These are phyloP conservation scores for Adansonia rubrostipa DNA, from an alignment of 441 rosid species.

Conservation along the genomic window DNA sequence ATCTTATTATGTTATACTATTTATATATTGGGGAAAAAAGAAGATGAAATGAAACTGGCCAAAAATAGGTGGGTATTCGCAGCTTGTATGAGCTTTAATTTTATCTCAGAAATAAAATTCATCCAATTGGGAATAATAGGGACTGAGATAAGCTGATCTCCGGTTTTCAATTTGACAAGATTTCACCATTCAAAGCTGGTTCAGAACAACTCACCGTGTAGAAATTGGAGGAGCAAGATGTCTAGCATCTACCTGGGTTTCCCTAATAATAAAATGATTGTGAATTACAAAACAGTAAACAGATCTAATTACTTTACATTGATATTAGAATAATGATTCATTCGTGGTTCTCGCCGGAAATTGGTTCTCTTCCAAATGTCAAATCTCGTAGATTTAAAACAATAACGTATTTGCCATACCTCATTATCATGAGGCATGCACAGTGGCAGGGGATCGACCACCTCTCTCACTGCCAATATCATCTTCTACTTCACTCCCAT, in stretches of 20 bases:
- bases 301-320: constrained; percentile 40
- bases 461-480: constrained; percentile 69
- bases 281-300: constrained; percentile 36
- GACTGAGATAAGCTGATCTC: neutral
- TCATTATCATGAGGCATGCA: constrained; percentile 62
- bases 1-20: no score
- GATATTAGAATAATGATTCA: constrained; percentile 23
- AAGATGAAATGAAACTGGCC: constrained; percentile 3
- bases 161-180: constrained; percentile 2
- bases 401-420: constrained; percentile 23
- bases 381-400: constrained; percentile 26
- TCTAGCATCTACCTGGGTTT: constrained; percentile 31
- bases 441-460: constrained; percentile 62
- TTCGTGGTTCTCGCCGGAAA: constrained; percentile 30
- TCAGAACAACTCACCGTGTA: constrained; percentile 25
- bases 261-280: constrained; percentile 37
- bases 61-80: neutral
- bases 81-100: neutral
- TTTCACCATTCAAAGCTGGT: constrained; percentile 20
- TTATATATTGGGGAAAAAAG: neutral
- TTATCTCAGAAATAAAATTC: neutral
- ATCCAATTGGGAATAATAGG: constrained; percentile 2
- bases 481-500: constrained; percentile 66
- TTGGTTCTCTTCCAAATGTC: constrained; percentile 33
- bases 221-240: constrained; percentile 23